These are phyloP conservation scores for Lepidium campestre DNA, from an alignment of 441 rosid genomes.

Conservation along the genomic window DNA sequence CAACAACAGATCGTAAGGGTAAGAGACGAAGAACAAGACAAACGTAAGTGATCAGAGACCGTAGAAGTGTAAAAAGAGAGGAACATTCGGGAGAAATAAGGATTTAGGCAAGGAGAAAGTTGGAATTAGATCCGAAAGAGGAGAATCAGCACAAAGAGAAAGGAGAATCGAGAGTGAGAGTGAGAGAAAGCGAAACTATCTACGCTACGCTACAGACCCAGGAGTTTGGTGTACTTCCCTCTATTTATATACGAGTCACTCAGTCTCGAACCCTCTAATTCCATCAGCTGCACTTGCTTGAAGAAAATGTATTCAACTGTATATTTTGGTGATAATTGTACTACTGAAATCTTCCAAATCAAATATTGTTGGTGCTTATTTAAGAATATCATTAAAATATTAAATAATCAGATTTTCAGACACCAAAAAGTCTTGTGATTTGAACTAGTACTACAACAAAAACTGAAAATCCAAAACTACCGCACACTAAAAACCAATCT, in stretches of 20 bases:
- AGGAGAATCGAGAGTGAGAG: background rate
- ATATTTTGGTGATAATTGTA: background rate
- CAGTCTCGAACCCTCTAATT: slow-evolving; percentile 19
- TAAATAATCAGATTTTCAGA: background rate
- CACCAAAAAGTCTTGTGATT: background rate
- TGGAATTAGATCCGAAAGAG: slow-evolving; percentile 11
- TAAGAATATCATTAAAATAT: background rate
- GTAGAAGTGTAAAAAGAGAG: background rate
- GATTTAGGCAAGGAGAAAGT: background rate
- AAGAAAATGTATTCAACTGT: background rate
- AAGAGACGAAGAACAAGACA: background rate
- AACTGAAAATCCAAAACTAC: background rate
- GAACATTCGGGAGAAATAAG: background rate
- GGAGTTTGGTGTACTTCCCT: background rate
- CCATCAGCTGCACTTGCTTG: background rate
- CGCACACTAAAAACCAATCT: background rate
- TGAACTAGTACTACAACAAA: background rate
- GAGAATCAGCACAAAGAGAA: background rate
- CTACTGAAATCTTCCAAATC: background rate
- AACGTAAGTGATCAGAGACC: slow-evolving; percentile 10
- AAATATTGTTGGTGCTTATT: background rate
- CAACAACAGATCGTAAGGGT: background rate
- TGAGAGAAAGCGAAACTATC: background rate
- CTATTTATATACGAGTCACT: slow-evolving; percentile 14
- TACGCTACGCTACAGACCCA: background rate